Conservation (phyloP, 1,284 basidiomycete genomes). For the Melampsora abietis-canadensis region DNA sequence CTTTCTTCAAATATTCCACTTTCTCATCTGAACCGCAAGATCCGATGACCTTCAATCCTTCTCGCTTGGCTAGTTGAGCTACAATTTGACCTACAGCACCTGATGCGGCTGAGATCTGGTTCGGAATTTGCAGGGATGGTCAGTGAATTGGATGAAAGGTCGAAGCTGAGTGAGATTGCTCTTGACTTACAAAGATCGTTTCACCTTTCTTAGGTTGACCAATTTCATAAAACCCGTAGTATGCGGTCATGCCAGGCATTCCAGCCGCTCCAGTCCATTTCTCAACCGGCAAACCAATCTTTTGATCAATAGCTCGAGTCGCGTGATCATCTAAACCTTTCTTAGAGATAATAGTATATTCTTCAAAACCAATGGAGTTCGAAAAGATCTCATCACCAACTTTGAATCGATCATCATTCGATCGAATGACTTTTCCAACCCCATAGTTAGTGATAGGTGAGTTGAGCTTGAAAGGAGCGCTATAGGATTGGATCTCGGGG, state of each 20-base stretch:
- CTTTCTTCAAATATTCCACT: slow-evolving; percentile 54
- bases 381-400: not conserved
- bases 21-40: slow-evolving; percentile 56
- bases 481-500: not conserved
- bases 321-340: not conserved
- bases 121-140: not conserved
- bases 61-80: slow-evolving; percentile 55
- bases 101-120: slow-evolving; percentile 48
- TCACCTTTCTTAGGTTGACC: slow-evolving; percentile 22
- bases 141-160: not conserved
- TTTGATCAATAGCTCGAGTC: slow-evolving; percentile 1
- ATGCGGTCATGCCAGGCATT: slow-evolving; percentile 50
- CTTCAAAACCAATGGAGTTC: not conserved
- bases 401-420: slow-evolving; percentile 1
- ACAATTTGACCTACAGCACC: slow-evolving; percentile 53
- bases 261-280: slow-evolving; percentile 49
- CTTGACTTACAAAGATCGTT: slow-evolving; percentile 42
- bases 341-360: not conserved
- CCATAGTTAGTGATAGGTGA: slow-evolving; percentile 6
- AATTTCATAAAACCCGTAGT: slow-evolving; percentile 22
- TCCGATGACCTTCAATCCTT: slow-evolving; percentile 56
- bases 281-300: not conserved
- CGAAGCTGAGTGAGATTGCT: not conserved
- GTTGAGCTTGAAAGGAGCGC: not conserved
- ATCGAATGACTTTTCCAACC: not conserved